Evolutionary conservation across 139 green algal genomes (phyloP).

Genomic region (Cymbomonas tetramitiformis): DNA sequence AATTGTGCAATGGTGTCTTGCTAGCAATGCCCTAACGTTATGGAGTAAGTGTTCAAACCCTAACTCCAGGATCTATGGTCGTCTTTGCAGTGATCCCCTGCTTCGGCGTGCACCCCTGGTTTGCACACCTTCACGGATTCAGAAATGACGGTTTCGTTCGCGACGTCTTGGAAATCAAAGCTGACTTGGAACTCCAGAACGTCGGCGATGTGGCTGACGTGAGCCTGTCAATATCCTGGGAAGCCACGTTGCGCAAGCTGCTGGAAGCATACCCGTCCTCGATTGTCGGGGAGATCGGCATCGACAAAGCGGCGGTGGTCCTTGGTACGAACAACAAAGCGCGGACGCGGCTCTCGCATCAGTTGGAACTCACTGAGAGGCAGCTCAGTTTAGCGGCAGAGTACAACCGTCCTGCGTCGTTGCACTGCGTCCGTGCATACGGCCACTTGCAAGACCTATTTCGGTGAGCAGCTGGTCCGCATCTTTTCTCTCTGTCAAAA

Average conservation of each 20-base stretch:
- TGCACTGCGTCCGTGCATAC: constrained; percentile 46
- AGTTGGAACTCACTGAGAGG: constrained; percentile 24
- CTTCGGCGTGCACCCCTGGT: constrained; percentile 16
- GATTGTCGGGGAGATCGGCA: constrained; percentile 15
- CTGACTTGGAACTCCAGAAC: no score
- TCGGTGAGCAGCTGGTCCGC: no score
- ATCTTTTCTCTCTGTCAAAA: no score
- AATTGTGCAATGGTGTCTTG: no score
- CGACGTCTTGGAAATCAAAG: no score
- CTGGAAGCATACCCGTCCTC: neutral
- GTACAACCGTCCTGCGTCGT: constrained; percentile 33
- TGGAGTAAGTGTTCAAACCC: no score
- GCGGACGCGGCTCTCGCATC: no score
- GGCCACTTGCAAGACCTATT: constrained; percentile 21
- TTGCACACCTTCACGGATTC: neutral
- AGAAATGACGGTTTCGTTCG: neutral
- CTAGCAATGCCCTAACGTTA: no score
- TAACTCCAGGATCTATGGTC: no score
- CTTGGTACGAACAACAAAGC: neutral
- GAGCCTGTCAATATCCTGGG: no score
- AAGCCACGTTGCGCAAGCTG: neutral
- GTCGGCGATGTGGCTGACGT: no score
- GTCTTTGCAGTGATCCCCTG: no score
- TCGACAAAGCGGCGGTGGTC: constrained; percentile 12
- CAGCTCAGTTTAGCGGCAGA: constrained; percentile 41